phyloP scores from a whole-genome alignment of 352 stramenopile species.

The Phytophthora pisi region DNA sequence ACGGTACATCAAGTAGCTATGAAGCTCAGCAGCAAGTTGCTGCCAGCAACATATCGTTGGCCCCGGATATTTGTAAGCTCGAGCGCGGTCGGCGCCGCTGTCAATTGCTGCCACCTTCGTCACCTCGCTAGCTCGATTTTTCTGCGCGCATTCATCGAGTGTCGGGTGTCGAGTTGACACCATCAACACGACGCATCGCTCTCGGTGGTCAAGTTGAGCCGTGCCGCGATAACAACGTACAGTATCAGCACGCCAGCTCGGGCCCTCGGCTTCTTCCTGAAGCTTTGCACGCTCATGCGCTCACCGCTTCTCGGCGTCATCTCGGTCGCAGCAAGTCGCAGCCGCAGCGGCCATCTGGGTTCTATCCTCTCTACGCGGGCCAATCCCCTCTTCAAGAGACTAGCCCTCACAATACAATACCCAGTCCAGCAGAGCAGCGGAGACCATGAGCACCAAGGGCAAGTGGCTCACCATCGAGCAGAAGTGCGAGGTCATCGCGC shows the following conservation, averaged over 20 bases:
- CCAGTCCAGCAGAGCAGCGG: background rate
- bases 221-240: too few relatives aligned
- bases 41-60: too few relatives aligned
- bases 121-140: background rate
- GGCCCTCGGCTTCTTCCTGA: too few relatives aligned
- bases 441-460: slow-evolving; percentile 27
- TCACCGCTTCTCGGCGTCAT: background rate
- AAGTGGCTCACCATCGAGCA: slow-evolving; percentile 36
- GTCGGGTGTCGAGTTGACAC: background rate
- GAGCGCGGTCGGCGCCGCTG: too few relatives aligned
- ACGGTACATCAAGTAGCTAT: too few relatives aligned
- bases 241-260: too few relatives aligned
- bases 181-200: background rate
- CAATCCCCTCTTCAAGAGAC: slow-evolving; percentile 26
- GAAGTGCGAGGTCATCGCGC: slow-evolving; percentile 34
- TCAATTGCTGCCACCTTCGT: background rate
- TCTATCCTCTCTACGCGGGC: slow-evolving; percentile 9
- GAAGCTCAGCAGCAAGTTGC: too few relatives aligned
- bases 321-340: slow-evolving; percentile 2
- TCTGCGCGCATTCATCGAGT: background rate
- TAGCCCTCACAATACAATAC: background rate
- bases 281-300: too few relatives aligned
- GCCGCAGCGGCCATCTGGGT: background rate
- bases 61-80: background rate
- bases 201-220: background rate